Base-by-base conservation (phyloP, 805 yeast species). In the Komagataella populi region DNA sequence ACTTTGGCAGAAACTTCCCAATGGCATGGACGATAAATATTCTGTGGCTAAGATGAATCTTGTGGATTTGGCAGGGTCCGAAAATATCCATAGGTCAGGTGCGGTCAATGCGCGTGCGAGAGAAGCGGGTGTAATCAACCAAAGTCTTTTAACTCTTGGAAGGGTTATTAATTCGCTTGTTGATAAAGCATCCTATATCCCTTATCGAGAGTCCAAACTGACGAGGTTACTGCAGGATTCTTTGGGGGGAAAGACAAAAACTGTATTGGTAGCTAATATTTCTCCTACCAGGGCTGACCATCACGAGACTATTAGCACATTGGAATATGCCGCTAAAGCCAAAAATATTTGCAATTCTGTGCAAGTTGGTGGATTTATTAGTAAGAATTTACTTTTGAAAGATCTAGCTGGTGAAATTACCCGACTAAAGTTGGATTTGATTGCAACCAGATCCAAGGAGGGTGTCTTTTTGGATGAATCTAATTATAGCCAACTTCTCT, bases 31-130 rank as follows among this genome's bases (percentile, higher is more conserved):
- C 6, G 49, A 47, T 16, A 63, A 60, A 46, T 67, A 64, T 48
- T 60, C 61, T 16, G 56, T 56, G 47, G 62, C 70, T 6, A 67
- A 68, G 51, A 57, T 67, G 63, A 87, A 89, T 61, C 69, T 89
- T 20, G 98, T 91, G 5, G 98, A 91, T 68, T 72, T 91, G 56
- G 99, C 98, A 0, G 98, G 99, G 0, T 86, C 96, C 4, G 99
- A 91, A 63, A 90, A 90, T 62, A 83, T 91, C 51, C 77, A 72
- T 55, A 72, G 88, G 59, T 86, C 96, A 0, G 99, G 99, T 2
- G 96, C 97, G 0, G 73, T 79, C 22, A 81, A 85, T 57, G 84
- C 80, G 61, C 73, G 96, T 47, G 96, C 96, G 0, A 81, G 88
- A 57, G 99, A 91, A 62, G 96, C 97, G 0, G 97, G 96, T 0